phyloP scores from a whole-genome alignment of 441 rosid species.

The Flueggea neowawraea region DNA sequence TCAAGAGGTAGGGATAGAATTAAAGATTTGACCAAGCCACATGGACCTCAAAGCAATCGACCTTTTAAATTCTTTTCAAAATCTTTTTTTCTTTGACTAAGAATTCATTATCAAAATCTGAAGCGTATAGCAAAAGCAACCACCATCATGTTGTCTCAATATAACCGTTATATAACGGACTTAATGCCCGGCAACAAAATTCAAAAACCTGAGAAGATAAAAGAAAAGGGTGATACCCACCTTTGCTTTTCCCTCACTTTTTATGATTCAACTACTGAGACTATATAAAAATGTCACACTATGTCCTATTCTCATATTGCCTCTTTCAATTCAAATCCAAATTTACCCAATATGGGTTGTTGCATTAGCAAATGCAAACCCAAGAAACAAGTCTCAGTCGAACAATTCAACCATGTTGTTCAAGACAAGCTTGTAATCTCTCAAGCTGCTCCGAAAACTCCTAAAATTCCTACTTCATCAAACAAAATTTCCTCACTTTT shows the following conservation, averaged over 20 bases:
- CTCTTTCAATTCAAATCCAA: slow-evolving; percentile 1
- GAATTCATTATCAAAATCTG: too few relatives aligned
- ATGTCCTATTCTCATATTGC: not conserved
- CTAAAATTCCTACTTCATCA: slow-evolving; percentile 16
- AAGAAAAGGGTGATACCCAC: slow-evolving; percentile 22
- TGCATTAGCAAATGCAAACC: slow-evolving; percentile 78
- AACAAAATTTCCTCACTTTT: slow-evolving; percentile 31
- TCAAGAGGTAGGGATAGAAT: too few relatives aligned
- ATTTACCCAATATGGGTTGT: slow-evolving; percentile 51
- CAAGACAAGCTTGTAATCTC: slow-evolving; percentile 71
- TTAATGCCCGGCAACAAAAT: slow-evolving; percentile 38
- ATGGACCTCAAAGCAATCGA: too few relatives aligned
- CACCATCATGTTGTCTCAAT: not conserved
- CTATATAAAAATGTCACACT: slow-evolving; percentile 12
- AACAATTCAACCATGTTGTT: slow-evolving; percentile 36
- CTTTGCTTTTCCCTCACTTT: slow-evolving; percentile 12
- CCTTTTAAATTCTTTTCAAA: too few relatives aligned
- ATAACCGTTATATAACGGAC: slow-evolving; percentile 51
- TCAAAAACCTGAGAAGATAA: slow-evolving; percentile 36
- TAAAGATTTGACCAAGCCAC: too few relatives aligned
- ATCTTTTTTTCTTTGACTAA: too few relatives aligned
- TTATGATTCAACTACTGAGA: slow-evolving; percentile 14
- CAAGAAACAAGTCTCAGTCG: slow-evolving; percentile 27
- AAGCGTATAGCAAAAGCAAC: not conserved
- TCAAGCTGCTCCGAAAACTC: slow-evolving; percentile 23